Conservation (phyloP, 2,329 filamentous ascomycete genomes). For the Zymoseptoria crescenta region DNA sequence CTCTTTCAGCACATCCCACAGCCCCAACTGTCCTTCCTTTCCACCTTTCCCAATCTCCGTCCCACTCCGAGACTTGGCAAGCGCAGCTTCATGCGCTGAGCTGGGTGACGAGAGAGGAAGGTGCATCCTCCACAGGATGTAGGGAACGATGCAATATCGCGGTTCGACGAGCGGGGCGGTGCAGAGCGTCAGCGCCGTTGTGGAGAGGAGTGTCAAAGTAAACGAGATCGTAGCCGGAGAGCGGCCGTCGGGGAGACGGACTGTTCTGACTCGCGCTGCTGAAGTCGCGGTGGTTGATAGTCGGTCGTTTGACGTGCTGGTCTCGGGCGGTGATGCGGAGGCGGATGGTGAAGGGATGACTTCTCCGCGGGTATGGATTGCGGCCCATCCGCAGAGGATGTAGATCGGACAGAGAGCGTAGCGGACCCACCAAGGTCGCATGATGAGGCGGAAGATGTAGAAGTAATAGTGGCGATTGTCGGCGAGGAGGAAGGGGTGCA, state of each 20-base stretch:
- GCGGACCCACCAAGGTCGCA: constrained; percentile 36
- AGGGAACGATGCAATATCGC: constrained; percentile 90
- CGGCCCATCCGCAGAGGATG: constrained; percentile 59
- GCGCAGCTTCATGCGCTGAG: background rate
- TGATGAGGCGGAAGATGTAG: constrained; percentile 82
- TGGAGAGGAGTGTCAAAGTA: constrained; percentile 54
- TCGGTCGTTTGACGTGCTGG: constrained; percentile 1
- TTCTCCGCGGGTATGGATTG: constrained; percentile 52
- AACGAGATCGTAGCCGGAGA: constrained; percentile 39
- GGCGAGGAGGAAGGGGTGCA: constrained; percentile 91
- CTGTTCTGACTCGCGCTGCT: constrained; percentile 6
- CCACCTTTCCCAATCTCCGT: background rate
- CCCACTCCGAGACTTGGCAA: no score
- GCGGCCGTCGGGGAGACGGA: constrained; percentile 20
- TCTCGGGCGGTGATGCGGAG: background rate
- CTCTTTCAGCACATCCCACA: constrained; percentile 11
- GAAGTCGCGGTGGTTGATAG: constrained; percentile 2
- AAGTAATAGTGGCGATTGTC: constrained; percentile 98
- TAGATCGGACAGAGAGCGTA: constrained; percentile 60
- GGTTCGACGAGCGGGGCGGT: constrained; percentile 92
- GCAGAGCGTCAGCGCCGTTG: constrained; percentile 70
- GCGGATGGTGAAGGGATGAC: background rate
- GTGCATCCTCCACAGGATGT: constrained; percentile 84
- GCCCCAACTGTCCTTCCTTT: background rate
- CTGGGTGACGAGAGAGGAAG: constrained; percentile 46